phyloP scores from a whole-genome alignment of 108 stramenopile species.

The Nannochloropsis gaditana region DNA sequence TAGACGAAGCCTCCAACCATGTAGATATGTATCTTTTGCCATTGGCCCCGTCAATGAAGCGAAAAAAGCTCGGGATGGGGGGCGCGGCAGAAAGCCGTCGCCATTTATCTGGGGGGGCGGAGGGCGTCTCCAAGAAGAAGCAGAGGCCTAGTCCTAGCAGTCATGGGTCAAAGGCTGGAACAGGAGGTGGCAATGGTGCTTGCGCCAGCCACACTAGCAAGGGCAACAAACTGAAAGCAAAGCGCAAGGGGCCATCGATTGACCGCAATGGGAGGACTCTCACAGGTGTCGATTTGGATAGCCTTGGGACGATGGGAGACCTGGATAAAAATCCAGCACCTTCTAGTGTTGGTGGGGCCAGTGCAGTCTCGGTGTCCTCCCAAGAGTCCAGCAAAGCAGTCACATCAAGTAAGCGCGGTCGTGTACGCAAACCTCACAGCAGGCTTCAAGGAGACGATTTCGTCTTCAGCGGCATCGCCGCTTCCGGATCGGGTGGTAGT shows the following conservation, averaged over 20 bases:
- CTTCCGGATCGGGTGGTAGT: neutral
- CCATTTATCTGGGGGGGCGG: neutral
- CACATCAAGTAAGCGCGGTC: neutral
- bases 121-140: neutral
- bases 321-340: no score
- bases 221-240: no score
- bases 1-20: neutral
- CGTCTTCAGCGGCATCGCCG: neutral
- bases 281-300: no score
- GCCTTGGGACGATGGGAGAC: no score
- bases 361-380: neutral
- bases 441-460: neutral
- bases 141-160: neutral
- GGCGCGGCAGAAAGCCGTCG: neutral
- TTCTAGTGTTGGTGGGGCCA: neutral
- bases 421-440: constrained; percentile 16
- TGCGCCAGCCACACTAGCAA: no score
- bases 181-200: neutral
- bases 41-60: neutral
- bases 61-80: neutral
- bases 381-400: neutral
- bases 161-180: neutral
- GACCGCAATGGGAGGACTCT: no score
- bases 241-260: no score
- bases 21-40: constrained; percentile 11